Percentiles rank a stretch among this genome's conserved stretches.
These are phyloP conservation scores for Geotrichum fermentans DNA, from an alignment of 1,139 yeast genomes.

Conservation along the genomic window DNA sequence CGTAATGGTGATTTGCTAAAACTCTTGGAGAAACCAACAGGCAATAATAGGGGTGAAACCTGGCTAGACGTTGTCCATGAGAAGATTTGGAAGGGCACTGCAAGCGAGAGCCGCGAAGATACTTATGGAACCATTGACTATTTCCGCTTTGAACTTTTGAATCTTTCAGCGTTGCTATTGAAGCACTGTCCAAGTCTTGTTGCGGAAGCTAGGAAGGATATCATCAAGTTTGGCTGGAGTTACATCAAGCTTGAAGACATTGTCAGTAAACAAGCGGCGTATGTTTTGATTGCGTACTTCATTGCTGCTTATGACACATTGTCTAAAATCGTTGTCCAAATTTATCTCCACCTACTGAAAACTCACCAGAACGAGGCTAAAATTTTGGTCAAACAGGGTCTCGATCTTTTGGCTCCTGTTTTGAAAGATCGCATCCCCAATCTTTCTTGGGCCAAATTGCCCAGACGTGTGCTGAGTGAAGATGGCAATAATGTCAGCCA, in stretches of 20 bases:
- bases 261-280: constrained; percentile 88
- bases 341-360: constrained; percentile 81
- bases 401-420: constrained; percentile 86
- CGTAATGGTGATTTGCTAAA: constrained; percentile 47
- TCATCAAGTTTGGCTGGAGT: constrained; percentile 93
- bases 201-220: constrained; percentile 69
- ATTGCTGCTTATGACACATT: constrained; percentile 89
- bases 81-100: constrained; percentile 67
- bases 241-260: constrained; percentile 85
- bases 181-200: constrained; percentile 62
- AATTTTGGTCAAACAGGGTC: constrained; percentile 76
- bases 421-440: constrained; percentile 65
- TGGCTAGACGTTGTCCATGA: constrained; percentile 65
- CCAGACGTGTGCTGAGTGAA: constrained; percentile 85
- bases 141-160: constrained; percentile 72
- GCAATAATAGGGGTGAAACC: constrained; percentile 31
- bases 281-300: constrained; percentile 80
- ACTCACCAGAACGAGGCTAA: constrained; percentile 86
- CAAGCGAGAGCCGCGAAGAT: constrained; percentile 45
- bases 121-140: constrained; percentile 65
- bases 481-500: constrained; percentile 81
- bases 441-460: constrained; percentile 91
- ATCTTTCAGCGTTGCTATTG: constrained; percentile 71
- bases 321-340: constrained; percentile 80
- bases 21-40: constrained; percentile 41